Evolutionary conservation across 768 basidiomycete genomes (phyloP), one percentile per base, ranked within the genome.

Genomic region (Leccinum barrowsii): DNA sequence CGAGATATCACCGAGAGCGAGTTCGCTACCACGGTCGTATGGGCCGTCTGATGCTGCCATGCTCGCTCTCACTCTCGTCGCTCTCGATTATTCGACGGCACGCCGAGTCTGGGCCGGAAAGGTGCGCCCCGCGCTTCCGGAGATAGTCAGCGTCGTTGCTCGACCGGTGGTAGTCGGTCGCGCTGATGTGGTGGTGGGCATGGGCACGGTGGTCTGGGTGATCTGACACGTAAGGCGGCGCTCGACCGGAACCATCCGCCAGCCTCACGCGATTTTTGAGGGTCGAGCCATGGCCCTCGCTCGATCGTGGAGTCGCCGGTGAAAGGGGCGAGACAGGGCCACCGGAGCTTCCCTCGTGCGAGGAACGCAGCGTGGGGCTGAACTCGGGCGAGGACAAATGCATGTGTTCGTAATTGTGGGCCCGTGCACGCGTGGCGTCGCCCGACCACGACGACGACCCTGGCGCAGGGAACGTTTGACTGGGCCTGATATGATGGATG

Each of bases 221-320:
- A 54, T 70, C 57, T 26, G 56, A 55, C 8, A 34, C 56, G 21
- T 54, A 58, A 44, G 19, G 19, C 11, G 59, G 26, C n/a, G 35
- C 28, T 32, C 57, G 63, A 30, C 59, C 49, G 26, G 54, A 60
- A 35, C 57, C 63, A 13, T 66, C 63, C 46, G 47, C 1, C 24
- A 48, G 51, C 40, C 54, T 57, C 55, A 21, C 52, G 47, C 60
- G 65, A 50, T 47, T 51, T 54, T 62, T 67, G 7, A 63, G 59
- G 19, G 63, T 60, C 22, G 62, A 7, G 30, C 56, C 12, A 34
- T 61, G 51, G 0, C 53, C 68, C 8, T 68, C 70, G 2, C 72
- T 70, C 17, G 82, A 84, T 52, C 76, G 80, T 40, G 84, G 83
- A 10, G 84, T 85, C 3, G 75, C 74, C 10, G 84, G 84, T 11